phyloP scores from a whole-genome alignment of 306 rosid species.

The Rosa rugosa region DNA sequence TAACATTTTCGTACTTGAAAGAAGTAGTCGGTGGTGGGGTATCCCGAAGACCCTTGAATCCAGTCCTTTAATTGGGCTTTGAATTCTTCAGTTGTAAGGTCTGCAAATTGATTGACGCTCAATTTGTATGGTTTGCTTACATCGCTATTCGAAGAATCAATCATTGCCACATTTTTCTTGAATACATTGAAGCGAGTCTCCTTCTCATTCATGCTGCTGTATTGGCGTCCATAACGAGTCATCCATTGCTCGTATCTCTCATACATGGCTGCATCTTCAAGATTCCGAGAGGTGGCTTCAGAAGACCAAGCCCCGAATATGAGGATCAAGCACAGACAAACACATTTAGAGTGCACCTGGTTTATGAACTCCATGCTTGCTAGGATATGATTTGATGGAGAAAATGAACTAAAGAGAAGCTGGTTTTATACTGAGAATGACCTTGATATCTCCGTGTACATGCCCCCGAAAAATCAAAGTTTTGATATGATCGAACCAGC shows the following conservation, averaged over 20 bases:
- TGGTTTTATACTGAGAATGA: not conserved
- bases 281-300: conserved; percentile 37
- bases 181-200: conserved; percentile 38
- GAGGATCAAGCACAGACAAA: conserved; percentile 25
- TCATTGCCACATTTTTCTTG: conserved; percentile 31
- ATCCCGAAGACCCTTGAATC: conserved; percentile 45
- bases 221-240: conserved; percentile 21
- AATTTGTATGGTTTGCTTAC: conserved; percentile 35
- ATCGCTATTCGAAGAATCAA: conserved; percentile 38
- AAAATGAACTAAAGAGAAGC: not conserved
- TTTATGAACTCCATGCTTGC: conserved; percentile 29
- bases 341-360: not conserved
- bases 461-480: not conserved
- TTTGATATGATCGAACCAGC: not conserved
- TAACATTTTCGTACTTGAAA: conserved; percentile 40
- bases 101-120: conserved; percentile 32
- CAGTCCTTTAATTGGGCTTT: conserved; percentile 29
- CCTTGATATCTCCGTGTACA: not conserved
- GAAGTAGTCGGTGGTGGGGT: conserved; percentile 25
- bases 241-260: conserved; percentile 46
- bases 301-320: conserved; percentile 27
- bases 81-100: conserved; percentile 50
- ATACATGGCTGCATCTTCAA: conserved; percentile 30
- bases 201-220: conserved; percentile 22
- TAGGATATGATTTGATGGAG: not conserved